These are phyloP conservation scores for Arabis hirsuta DNA, from an alignment of 345 rosid species.

Conservation along the genomic window DNA sequence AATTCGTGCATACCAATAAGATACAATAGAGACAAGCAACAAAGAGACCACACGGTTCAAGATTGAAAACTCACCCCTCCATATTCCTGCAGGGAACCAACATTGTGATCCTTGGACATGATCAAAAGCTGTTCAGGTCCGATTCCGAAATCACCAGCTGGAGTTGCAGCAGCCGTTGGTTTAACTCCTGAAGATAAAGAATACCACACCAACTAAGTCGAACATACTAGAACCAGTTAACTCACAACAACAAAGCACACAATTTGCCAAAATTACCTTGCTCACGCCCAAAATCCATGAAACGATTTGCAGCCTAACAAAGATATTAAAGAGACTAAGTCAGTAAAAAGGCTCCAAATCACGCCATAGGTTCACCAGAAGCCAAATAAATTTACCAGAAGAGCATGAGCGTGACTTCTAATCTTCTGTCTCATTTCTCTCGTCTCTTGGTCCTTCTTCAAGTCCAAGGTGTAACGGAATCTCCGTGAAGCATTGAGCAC, in stretches of 20 bases:
- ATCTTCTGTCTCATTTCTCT: slow-evolving; percentile 60
- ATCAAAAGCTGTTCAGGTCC: slow-evolving; percentile 74
- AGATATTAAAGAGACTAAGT: slow-evolving; percentile 13
- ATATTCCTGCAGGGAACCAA: slow-evolving; percentile 53
- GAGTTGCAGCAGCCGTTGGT: slow-evolving; percentile 42
- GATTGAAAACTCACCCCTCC: slow-evolving; percentile 72
- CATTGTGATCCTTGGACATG: slow-evolving; percentile 76
- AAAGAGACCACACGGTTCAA: not conserved
- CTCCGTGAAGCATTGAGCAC: slow-evolving; percentile 98
- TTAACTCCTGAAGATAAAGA: slow-evolving; percentile 49
- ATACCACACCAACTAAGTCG: not conserved
- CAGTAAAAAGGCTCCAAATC: not conserved
- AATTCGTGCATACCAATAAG: slow-evolving; percentile 16
- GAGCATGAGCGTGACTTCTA: slow-evolving; percentile 85
- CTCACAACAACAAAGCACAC: not conserved
- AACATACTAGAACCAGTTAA: not conserved
- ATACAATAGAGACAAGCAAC: not conserved
- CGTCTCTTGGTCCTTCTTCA: slow-evolving; percentile 85
- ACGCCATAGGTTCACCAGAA: slow-evolving; percentile 1
- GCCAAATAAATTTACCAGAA: slow-evolving; percentile 35
- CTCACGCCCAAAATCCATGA: slow-evolving; percentile 50
- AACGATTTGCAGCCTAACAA: slow-evolving; percentile 84
- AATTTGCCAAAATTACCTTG: slow-evolving; percentile 53
- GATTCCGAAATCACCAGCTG: slow-evolving; percentile 63
- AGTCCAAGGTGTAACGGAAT: slow-evolving; percentile 92